Evolutionary conservation across 106 monocot genomes (phyloP).

Genomic region (Phalaenopsis equestris): DNA sequence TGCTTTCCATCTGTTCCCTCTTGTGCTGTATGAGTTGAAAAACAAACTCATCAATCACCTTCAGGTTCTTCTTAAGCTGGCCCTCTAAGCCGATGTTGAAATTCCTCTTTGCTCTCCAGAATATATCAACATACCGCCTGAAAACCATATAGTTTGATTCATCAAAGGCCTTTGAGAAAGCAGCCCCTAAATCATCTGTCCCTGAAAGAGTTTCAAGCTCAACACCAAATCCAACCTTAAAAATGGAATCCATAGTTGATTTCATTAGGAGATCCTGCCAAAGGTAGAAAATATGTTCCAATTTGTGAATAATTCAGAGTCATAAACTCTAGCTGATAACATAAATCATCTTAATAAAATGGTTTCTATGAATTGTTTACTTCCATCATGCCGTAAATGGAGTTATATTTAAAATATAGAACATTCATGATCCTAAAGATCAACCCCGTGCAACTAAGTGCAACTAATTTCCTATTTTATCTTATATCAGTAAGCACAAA

Average conservation of each 20-base stretch:
- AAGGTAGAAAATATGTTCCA: background rate
- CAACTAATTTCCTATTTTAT: too few species aligned
- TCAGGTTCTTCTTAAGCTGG: conserved; percentile 31
- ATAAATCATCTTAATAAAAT: background rate
- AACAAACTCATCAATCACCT: conserved; percentile 45
- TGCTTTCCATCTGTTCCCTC: conserved; percentile 13
- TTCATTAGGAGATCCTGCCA: conserved; percentile 34
- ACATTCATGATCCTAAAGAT: too few species aligned
- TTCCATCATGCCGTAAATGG: too few species aligned
- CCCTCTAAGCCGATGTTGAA: conserved; percentile 44
- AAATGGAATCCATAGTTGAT: conserved; percentile 44
- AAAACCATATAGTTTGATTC: conserved; percentile 31
- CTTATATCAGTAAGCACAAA: too few species aligned
- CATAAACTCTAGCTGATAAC: background rate
- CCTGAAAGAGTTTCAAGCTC: conserved; percentile 36
- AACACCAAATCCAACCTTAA: conserved; percentile 51
- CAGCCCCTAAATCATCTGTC: conserved; percentile 10
- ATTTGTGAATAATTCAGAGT: background rate
- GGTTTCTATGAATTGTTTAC: too few species aligned
- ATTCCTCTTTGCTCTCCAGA: conserved; percentile 36
- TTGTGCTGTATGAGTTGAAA: conserved; percentile 23
- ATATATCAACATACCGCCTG: conserved; percentile 25
- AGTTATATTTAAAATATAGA: too few species aligned
- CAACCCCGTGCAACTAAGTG: too few species aligned
- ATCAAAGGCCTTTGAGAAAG: conserved; percentile 45